Conservation (phyloP, 2,329 filamentous ascomycete species). For the Colletotrichum ledebouriae region DNA sequence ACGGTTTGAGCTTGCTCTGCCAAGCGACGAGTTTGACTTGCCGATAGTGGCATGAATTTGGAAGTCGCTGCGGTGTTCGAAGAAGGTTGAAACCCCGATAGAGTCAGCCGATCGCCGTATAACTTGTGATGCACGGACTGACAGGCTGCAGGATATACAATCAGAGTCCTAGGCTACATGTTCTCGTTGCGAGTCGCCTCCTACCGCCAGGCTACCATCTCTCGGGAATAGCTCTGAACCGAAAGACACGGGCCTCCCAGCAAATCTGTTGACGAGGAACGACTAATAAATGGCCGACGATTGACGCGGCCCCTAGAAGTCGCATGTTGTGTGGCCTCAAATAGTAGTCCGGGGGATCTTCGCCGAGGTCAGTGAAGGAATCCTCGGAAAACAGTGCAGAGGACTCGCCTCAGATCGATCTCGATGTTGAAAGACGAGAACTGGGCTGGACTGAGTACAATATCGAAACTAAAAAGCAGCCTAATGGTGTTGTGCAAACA, state of each 20-base stretch:
- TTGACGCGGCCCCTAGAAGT: not conserved
- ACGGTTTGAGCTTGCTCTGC: slow-evolving; percentile 3
- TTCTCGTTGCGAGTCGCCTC: slow-evolving; percentile 19
- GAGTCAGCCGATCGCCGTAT: slow-evolving; percentile 6
- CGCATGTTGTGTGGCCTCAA: slow-evolving; percentile 17
- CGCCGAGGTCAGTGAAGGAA: slow-evolving; percentile 9
- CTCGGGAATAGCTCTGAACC: too few species aligned
- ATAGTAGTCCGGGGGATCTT: slow-evolving; percentile 22
- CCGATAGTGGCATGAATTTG: slow-evolving; percentile 1
- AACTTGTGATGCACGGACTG: not conserved
- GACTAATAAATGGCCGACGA: too few species aligned
- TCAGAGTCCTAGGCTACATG: slow-evolving; percentile 33
- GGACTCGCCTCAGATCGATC: slow-evolving; percentile 6
- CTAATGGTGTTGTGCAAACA: not conserved
- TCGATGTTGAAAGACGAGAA: not conserved
- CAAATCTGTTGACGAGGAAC: too few species aligned
- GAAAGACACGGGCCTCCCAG: too few species aligned
- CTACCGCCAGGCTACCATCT: too few species aligned
- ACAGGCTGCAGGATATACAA: not conserved
- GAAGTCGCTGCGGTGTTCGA: not conserved
- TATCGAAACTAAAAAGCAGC: slow-evolving; percentile 2
- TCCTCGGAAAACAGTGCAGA: slow-evolving; percentile 1
- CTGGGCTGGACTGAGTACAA: slow-evolving; percentile 2
- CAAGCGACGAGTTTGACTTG: slow-evolving; percentile 3
- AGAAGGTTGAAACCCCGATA: not conserved